phyloP scores from a whole-genome alignment of 441 rosid species.

The Hura crepitans region DNA sequence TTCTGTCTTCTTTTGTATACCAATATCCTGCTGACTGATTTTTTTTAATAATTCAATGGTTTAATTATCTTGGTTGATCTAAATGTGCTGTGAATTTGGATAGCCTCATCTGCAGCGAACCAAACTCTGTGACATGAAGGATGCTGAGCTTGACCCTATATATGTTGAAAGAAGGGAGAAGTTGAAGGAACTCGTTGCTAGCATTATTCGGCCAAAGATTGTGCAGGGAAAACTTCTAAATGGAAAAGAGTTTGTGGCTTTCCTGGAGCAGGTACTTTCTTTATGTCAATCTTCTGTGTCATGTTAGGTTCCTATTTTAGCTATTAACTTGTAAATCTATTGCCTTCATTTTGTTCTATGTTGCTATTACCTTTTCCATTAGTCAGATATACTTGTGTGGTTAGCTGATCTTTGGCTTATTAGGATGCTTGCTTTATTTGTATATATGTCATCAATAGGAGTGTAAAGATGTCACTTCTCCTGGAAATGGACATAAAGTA shows the following conservation, averaged over 20 bases:
- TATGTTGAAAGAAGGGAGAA: slow-evolving; percentile 78
- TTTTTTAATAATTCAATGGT: slow-evolving; percentile 8
- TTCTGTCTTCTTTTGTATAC: neutral
- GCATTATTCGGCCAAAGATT: slow-evolving; percentile 79
- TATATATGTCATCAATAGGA: neutral
- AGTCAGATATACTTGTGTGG: neutral
- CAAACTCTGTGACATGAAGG: slow-evolving; percentile 94
- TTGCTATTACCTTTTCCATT: neutral
- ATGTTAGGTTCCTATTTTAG: neutral
- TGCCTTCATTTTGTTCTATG: slow-evolving; percentile 5
- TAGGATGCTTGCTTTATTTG: neutral
- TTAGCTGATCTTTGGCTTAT: neutral
- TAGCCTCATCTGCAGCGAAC: slow-evolving; percentile 99
- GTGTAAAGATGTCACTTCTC: neutral
- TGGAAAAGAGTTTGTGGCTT: slow-evolving; percentile 88
- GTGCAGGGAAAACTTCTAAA: slow-evolving; percentile 81
- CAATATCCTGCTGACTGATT: slow-evolving; percentile 9
- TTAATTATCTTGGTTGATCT: slow-evolving; percentile 17
- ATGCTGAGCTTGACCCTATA: slow-evolving; percentile 70
- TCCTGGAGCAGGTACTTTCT: slow-evolving; percentile 76
- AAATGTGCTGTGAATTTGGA: slow-evolving; percentile 28
- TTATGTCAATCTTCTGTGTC: slow-evolving; percentile 7
- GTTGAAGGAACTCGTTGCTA: slow-evolving; percentile 71
- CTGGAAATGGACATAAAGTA: neutral
- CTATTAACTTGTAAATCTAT: neutral